A percentile compares a stretch with the other conserved stretches of the same genome.
Conservation (phyloP, 2,329 filamentous ascomycete genomes). For the Alternaria dauci region DNA sequence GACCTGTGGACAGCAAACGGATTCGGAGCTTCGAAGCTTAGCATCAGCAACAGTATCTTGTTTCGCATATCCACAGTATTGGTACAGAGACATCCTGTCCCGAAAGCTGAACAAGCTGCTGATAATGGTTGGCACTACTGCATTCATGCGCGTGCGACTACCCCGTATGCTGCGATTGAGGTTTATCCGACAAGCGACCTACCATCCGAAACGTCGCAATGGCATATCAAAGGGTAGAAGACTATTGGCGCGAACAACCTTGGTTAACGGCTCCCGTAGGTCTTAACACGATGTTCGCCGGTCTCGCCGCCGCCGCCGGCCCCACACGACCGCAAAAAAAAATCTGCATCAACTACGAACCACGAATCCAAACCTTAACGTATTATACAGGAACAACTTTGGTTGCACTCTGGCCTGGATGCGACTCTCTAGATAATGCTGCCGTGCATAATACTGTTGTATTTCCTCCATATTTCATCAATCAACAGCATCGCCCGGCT, state of each 20-base stretch:
- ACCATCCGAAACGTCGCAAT: neutral
- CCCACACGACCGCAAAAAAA: slow-evolving; percentile 13
- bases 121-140: neutral
- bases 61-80: neutral
- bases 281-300: slow-evolving; percentile 9
- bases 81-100: too few relatives aligned
- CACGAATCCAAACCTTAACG: too few relatives aligned
- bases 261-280: neutral
- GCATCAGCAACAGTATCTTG: neutral
- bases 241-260: neutral
- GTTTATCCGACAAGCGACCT: neutral
- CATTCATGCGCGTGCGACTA: neutral
- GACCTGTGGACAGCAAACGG: neutral
- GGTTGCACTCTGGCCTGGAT: too few relatives aligned
- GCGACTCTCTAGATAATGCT: accelerated
- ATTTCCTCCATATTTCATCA: neutral
- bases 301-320: slow-evolving; percentile 5
- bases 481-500: slow-evolving; percentile 24
- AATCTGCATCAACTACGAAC: neutral
- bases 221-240: neutral
- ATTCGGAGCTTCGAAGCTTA: neutral
- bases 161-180: neutral
- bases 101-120: neutral
- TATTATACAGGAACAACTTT: too few relatives aligned
- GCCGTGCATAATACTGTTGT: neutral